Evolutionary conservation across 164 flowering plant genomes (phyloP), one percentile per base, ranked within the genome.

Genomic region (Berberis vulgaris): DNA sequence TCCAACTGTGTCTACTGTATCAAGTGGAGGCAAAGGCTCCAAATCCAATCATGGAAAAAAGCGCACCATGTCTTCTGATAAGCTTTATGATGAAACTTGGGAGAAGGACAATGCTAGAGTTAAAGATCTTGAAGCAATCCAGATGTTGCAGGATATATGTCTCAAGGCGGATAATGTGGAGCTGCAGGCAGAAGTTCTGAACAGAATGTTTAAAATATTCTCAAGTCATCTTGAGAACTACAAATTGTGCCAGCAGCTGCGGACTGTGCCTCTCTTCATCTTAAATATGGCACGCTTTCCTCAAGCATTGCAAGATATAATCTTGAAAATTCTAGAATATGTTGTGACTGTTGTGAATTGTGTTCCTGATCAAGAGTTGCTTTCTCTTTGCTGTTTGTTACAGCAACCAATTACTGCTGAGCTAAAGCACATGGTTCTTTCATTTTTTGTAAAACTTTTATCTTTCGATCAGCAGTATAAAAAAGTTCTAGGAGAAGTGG

Each of bases 401-500:
- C 98, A 91, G 82, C 99, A 91, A 71, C 91, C 89, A 56, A 87
- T 89, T 59, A 77, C 86, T 50, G 79, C 97, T 53, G 91, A 84
- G 38, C 71, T 91, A 58, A 95, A 95, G 83, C 85, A 84, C 59
- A 84, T 88, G 3, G 86, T 95, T 72, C 83, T 95, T 70, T 79
- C 97, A 50, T 95, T 95, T 73, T 89, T 95, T 74, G 91, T 91
- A n/a, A 95, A 95, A 68, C 91, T 95, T 40, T 69, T 91, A 68
- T 95, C 99, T 13, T 95, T 95, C 77, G 99, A 95, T 75, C 98
- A 88, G 69, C 97, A 91, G 73, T 95, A 89, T 80, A 93, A 95
- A 76, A 95, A 89, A 77, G 92, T 95, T 45, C 71, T 95, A 60
- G 79, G 98, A 59, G 99, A 95, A 78, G 98, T 95, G 73, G 99